Base-by-base conservation (phyloP, 2,329 filamentous ascomycete genomes). In the Colletotrichum chrysophilum region DNA sequence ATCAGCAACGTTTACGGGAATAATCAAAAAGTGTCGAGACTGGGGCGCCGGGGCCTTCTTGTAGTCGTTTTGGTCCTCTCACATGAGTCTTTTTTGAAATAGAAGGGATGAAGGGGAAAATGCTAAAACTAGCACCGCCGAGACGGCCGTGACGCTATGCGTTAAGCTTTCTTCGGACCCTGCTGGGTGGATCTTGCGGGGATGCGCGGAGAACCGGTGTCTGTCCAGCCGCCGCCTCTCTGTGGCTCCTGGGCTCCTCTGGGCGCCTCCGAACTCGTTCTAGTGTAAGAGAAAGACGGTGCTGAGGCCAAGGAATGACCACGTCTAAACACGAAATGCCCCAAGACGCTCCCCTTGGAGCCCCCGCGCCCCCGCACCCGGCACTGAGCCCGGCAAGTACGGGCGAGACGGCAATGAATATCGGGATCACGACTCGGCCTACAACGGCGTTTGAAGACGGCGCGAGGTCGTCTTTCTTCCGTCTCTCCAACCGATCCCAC, bases 381-480 rank as follows among this genome's bases (percentile, higher is more conserved):
- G 73, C 70, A 75, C 43, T 68, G 58, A 68, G 32, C 6, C 43
- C 73, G 73, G 73, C 73, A 75, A 65, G 64, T 38, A 64, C 64
- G 58, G 70, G 48, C 36, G 56, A 64, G 32, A 58, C 70, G 73
- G 70, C 70, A 73, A 34, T 69, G 14, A 30, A 52, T 14, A 38
- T 75, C 70, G 64, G 70, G 64, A 75, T 73, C 56, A 28, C 73
- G 34, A 65, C 3, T 73, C 64, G 70, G 70, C n/a, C 60, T 52
- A 14, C 48, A 24, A 13, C 18, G n/a, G 32, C n/a, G 66, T 30
- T 30, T 69, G 52, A 60, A 61, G 55, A 69, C 64, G 70, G 28
- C 26, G 43, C 43, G 28, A 14, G 64, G 18, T 48, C 36, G 30
- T 43, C 4, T 4, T 30, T 64, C 36, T 26, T 32, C 61, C 52